A percentile compares a stretch with the other conserved stretches of the same genome.
These are phyloP conservation scores for Scedosporium boydii DNA, from an alignment of 2,329 filamentous ascomycete species.

Conservation along the genomic window DNA sequence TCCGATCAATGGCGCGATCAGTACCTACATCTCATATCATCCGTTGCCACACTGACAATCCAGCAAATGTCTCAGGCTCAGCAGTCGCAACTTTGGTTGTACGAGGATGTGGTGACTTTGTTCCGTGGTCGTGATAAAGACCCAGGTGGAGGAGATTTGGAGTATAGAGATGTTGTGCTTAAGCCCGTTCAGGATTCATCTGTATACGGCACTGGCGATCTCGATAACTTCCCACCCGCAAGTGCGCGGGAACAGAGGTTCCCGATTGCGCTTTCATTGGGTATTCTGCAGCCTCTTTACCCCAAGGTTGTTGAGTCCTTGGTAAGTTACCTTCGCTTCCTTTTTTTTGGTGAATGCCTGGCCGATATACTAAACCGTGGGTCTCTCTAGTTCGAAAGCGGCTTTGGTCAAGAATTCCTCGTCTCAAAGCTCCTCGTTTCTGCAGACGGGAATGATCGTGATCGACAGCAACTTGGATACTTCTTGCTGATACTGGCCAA, in stretches of 20 bases:
- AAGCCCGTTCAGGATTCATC: neutral
- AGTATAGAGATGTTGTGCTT: neutral
- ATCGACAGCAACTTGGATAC: slow-evolving; percentile 2
- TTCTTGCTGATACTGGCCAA: slow-evolving; percentile 33
- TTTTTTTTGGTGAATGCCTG: neutral
- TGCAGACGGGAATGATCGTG: neutral
- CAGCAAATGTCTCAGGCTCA: slow-evolving; percentile 27
- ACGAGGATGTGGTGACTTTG: slow-evolving; percentile 24
- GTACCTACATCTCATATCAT: slow-evolving; percentile 26
- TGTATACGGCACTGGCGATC: slow-evolving; percentile 3
- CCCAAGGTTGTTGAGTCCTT: slow-evolving; percentile 25
- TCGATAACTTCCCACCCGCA: neutral
- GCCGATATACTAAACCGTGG: slow-evolving; percentile 8
- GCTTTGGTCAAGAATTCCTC: slow-evolving; percentile 25
- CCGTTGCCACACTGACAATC: slow-evolving; percentile 25
- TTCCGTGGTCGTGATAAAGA: slow-evolving; percentile 19
- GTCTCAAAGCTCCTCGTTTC: slow-evolving; percentile 7
- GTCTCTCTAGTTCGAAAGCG: slow-evolving; percentile 23
- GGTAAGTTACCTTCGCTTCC: slow-evolving; percentile 9
- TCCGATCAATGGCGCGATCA: slow-evolving; percentile 15
- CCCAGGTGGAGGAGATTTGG: neutral
- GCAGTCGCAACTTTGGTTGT: slow-evolving; percentile 21
- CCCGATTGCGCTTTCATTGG: slow-evolving; percentile 20
- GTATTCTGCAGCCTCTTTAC: slow-evolving; percentile 26
- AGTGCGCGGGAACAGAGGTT: neutral